Evolutionary conservation across 768 basidiomycete genomes (phyloP).

Genomic region (Suillus plorans): DNA sequence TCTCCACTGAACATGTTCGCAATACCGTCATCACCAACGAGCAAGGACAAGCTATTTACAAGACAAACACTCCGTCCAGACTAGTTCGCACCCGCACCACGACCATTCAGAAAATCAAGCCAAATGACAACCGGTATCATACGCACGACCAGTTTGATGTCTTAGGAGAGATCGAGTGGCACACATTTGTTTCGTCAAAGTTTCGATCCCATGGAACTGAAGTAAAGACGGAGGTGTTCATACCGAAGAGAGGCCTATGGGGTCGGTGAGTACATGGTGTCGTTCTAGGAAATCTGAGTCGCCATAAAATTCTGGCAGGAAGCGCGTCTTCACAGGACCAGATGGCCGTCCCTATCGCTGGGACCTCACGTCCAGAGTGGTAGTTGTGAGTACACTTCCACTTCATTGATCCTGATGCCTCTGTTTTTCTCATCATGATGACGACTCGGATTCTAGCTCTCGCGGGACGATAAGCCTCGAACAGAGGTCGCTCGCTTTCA

Average conservation of each 20-base stretch:
- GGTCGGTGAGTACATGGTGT: conserved; percentile 19
- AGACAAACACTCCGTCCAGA: conserved; percentile 22
- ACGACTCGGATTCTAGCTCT: neutral
- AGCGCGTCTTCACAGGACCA: conserved; percentile 5
- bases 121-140: conserved; percentile 21
- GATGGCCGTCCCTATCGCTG: conserved; percentile 5
- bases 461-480: conserved; percentile 14
- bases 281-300: neutral
- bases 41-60: conserved; percentile 29
- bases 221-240: conserved; percentile 25
- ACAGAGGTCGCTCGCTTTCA: conserved; percentile 24
- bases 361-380: neutral
- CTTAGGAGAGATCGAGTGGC: conserved; percentile 38
- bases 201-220: conserved; percentile 30
- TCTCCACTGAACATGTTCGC: conserved; percentile 23
- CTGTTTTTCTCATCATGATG: neutral
- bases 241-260: conserved; percentile 22
- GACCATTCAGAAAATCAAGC: conserved; percentile 25
- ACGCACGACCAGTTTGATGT: conserved; percentile 30
- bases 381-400: neutral
- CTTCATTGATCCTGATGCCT: neutral
- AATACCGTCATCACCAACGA: conserved; percentile 25
- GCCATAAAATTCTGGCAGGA: neutral
- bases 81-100: conserved; percentile 17
- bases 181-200: conserved; percentile 26